Evolutionary conservation across 1,139 yeast genomes (phyloP).

Genomic region (Hemisphaericaspora xylofermentans): DNA sequence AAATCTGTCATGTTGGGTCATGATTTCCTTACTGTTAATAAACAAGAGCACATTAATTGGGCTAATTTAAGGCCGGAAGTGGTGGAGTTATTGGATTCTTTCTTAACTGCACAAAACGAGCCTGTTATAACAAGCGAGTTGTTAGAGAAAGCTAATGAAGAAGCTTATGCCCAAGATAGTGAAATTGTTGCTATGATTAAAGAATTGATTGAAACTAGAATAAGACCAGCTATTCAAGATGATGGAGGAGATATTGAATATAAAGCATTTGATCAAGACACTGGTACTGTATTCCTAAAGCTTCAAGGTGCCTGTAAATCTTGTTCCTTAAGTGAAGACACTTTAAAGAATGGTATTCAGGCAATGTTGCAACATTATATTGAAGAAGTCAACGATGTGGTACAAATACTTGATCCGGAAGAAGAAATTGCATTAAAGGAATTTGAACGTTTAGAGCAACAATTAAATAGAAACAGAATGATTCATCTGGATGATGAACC

Average conservation of each 20-base stretch:
- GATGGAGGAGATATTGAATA: conserved; percentile 84
- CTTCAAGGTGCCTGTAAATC: conserved; percentile 83
- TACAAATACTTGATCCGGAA: conserved; percentile 56
- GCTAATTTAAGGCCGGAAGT: conserved; percentile 47
- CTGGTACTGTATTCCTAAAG: conserved; percentile 71
- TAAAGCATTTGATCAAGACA: conserved; percentile 64
- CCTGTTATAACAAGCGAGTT: conserved; percentile 56
- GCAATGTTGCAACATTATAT: conserved; percentile 82
- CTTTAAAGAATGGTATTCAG: conserved; percentile 79
- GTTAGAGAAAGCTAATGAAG: conserved; percentile 35
- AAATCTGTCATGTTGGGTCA: conserved; percentile 83
- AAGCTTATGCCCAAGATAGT: conserved; percentile 41
- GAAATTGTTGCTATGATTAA: conserved; percentile 59
- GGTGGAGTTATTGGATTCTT: conserved; percentile 38
- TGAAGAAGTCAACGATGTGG: conserved; percentile 76
- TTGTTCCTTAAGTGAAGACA: conserved; percentile 74
- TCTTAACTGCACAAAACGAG: conserved; percentile 34
- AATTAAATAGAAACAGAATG: conserved; percentile 20
- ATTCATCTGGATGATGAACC: conserved; percentile 25
- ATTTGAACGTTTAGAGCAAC: conserved; percentile 65
- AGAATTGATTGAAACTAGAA: conserved; percentile 59
- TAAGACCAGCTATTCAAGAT: conserved; percentile 68
- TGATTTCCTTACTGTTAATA: conserved; percentile 48
- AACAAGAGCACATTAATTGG: conserved; percentile 49
- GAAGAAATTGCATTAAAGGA: conserved; percentile 59